Evolutionary conservation across 2,329 filamentous ascomycete genomes (phyloP).

Genomic region (Aspergillus sp.): DNA sequence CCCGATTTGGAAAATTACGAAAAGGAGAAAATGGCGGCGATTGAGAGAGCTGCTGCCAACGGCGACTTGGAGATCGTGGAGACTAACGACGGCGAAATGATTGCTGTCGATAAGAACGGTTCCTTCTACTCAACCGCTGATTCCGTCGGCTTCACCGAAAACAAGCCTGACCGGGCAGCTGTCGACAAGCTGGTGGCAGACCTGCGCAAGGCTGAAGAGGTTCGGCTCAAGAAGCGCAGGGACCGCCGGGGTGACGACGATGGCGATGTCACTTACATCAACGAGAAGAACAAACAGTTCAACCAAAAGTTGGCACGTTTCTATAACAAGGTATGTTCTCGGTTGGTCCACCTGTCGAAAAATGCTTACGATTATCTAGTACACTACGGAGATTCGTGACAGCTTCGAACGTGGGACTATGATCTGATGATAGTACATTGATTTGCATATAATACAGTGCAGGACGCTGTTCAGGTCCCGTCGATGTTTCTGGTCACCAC

Average conservation of each 20-base stretch:
- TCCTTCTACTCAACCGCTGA: conserved; percentile 88
- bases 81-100: conserved; percentile 89
- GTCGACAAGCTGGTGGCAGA: conserved; percentile 86
- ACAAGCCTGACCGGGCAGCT: conserved; percentile 81
- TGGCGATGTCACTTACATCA: conserved; percentile 96
- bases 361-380: conserved; percentile 46
- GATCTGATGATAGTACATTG: conserved; percentile 58
- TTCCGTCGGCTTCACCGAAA: conserved; percentile 74
- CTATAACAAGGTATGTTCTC: conserved; percentile 73
- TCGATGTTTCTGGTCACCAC: background rate
- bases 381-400: conserved; percentile 93
- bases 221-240: conserved; percentile 77
- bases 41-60: conserved; percentile 78
- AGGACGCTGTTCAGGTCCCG: background rate
- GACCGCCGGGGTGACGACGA: conserved; percentile 81
- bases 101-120: conserved; percentile 88
- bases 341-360: background rate
- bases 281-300: conserved; percentile 99
- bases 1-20: conserved; percentile 83
- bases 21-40: conserved; percentile 76
- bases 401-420: conserved; percentile 97
- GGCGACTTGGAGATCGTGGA: conserved; percentile 92
- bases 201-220: conserved; percentile 82
- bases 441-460: conserved; percentile 16
- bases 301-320: conserved; percentile 95